Evolutionary conservation across 164 flowering plant genomes (phyloP).

Genomic region (grape (Vitis vinifera)): ASM3070453v1 NC_081808.1:20443001-20443500

Average conservation of each 20-base stretch:
- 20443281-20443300: too few relatives aligned
- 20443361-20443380: too few relatives aligned
- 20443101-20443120: conserved; percentile 73
- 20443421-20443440: too few relatives aligned
- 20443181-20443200: conserved; percentile 39
- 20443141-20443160: conserved; percentile 57
- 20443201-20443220: not conserved
- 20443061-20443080: conserved; percentile 75
- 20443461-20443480: too few relatives aligned
- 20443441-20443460: too few relatives aligned
- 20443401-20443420: too few relatives aligned
- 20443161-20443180: conserved; percentile 53
- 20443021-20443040: conserved; percentile 65
- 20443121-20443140: conserved; percentile 75
- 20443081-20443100: conserved; percentile 40
- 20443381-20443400: too few relatives aligned
- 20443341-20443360: too few relatives aligned
- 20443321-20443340: too few relatives aligned
- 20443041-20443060: conserved; percentile 64
- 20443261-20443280: too few relatives aligned
- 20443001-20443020: conserved; percentile 58
- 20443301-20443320: too few relatives aligned
- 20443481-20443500: too few relatives aligned
- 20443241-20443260: not conserved
- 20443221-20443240: not conserved